Conservation (phyloP, 192 early-diverging fungal species). For the Backusella westeae region DNA sequence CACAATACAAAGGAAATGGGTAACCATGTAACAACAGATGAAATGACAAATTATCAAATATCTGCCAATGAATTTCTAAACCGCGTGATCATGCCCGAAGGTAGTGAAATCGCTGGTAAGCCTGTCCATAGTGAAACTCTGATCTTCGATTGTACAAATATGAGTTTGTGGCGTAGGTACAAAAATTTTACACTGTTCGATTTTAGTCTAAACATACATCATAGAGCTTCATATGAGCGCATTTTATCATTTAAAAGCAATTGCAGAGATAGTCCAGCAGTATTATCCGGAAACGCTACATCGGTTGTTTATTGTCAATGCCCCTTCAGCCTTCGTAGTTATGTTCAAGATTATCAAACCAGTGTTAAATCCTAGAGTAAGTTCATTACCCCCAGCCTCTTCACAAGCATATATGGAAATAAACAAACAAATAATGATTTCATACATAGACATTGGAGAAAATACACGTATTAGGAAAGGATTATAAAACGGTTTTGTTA, state of each 20-base stretch:
- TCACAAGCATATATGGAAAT: background rate
- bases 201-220: background rate
- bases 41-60: constrained; percentile 62
- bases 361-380: constrained; percentile 68
- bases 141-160: constrained; percentile 86
- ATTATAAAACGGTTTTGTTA: constrained; percentile 54
- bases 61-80: constrained; percentile 63
- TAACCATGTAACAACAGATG: constrained; percentile 50
- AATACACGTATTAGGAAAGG: constrained; percentile 62
- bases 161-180: constrained; percentile 66
- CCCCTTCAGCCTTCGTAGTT: constrained; percentile 81
- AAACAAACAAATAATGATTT: background rate
- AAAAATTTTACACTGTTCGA: background rate
- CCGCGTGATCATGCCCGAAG: constrained; percentile 74
- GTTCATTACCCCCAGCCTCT: background rate
- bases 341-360: constrained; percentile 70
- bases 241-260: constrained; percentile 61
- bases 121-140: constrained; percentile 77
- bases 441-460: constrained; percentile 45
- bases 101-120: constrained; percentile 59
- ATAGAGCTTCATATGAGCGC: constrained; percentile 56
- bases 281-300: constrained; percentile 92
- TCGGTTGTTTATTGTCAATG: constrained; percentile 89
- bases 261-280: constrained; percentile 83
- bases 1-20: constrained; percentile 63